Evolutionary conservation across 805 yeast genomes (phyloP).

Genomic region (Schizosaccharomyces japonicus): DNA sequence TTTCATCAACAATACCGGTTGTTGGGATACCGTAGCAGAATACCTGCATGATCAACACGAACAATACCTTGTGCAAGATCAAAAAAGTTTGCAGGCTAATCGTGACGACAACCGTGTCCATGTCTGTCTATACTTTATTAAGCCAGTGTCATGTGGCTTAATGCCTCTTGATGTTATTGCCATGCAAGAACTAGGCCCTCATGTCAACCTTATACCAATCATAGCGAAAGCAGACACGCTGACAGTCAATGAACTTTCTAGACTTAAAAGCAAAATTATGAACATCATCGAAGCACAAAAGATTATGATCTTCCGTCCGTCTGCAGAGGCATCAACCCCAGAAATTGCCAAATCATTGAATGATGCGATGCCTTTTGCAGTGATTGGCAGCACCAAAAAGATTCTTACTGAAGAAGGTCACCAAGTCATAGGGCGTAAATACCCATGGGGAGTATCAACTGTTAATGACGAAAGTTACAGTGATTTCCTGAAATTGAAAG

Average conservation of each 20-base stretch:
- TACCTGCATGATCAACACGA: slow-evolving; percentile 64
- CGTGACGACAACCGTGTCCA: slow-evolving; percentile 50
- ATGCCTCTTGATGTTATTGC: slow-evolving; percentile 46
- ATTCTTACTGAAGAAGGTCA: slow-evolving; percentile 23
- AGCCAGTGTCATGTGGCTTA: slow-evolving; percentile 40
- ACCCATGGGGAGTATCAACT: slow-evolving; percentile 71
- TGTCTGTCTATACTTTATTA: slow-evolving; percentile 61
- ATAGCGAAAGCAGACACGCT: slow-evolving; percentile 61
- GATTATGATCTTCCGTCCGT: slow-evolving; percentile 33
- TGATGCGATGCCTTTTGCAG: slow-evolving; percentile 39
- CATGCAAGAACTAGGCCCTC: slow-evolving; percentile 41
- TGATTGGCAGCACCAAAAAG: slow-evolving; percentile 40
- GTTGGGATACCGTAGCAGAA: slow-evolving; percentile 45
- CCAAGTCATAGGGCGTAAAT: slow-evolving; percentile 46
- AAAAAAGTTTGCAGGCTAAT: slow-evolving; percentile 36
- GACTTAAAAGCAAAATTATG: slow-evolving; percentile 22
- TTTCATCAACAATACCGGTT: slow-evolving; percentile 34
- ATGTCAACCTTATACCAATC: slow-evolving; percentile 65
- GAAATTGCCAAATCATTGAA: slow-evolving; percentile 11
- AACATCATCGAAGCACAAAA: slow-evolving; percentile 24
- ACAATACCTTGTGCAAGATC: slow-evolving; percentile 45
- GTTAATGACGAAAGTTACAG: slow-evolving; percentile 56
- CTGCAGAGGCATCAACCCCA: slow-evolving; percentile 20
- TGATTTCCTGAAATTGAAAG: slow-evolving; percentile 44
- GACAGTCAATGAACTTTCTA: slow-evolving; percentile 29